phyloP scores from a whole-genome alignment of 2,329 filamentous ascomycete genomes.

The Clathrospora elynae region DNA sequence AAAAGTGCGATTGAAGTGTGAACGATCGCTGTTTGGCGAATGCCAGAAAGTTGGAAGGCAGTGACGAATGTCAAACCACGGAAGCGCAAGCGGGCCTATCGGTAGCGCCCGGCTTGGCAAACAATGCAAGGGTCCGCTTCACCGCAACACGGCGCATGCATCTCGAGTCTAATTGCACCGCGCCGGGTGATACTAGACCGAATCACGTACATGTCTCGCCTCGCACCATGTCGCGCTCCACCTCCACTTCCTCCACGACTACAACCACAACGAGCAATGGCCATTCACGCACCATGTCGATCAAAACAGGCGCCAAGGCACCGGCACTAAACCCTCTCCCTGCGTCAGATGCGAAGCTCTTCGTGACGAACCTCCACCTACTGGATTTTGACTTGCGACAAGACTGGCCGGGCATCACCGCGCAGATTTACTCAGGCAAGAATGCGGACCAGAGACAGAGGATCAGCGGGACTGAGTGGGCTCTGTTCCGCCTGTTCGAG shows the following conservation, averaged over 20 bases:
- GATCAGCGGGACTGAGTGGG: conserved; percentile 85
- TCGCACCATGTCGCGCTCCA: conserved; percentile 36
- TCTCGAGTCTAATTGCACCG: neutral
- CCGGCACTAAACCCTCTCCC: conserved; percentile 28
- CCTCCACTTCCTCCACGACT: conserved; percentile 29
- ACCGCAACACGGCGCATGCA: conserved; percentile 18
- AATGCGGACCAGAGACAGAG: conserved; percentile 81
- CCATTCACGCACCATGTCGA: conserved; percentile 35
- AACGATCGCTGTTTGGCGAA: conserved; percentile 11
- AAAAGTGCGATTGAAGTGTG: neutral
- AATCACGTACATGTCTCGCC: neutral
- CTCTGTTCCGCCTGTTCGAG: conserved; percentile 82
- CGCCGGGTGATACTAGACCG: conserved; percentile 13
- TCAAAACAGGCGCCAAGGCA: conserved; percentile 41
- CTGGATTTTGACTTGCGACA: conserved; percentile 75
- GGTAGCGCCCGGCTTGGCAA: conserved; percentile 30
- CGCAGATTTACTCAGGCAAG: conserved; percentile 70
- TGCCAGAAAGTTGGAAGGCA: conserved; percentile 10
- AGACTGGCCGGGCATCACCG: conserved; percentile 80
- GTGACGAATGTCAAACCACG: conserved; percentile 10
- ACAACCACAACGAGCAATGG: conserved; percentile 25
- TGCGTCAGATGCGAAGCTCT: conserved; percentile 56
- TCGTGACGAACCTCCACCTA: conserved; percentile 82
- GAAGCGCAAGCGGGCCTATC: conserved; percentile 55
- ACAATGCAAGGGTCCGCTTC: conserved; percentile 18